These are phyloP conservation scores for Thalassiosira mediterranea DNA, from an alignment of 352 stramenopile species.

Conservation along the genomic window DNA sequence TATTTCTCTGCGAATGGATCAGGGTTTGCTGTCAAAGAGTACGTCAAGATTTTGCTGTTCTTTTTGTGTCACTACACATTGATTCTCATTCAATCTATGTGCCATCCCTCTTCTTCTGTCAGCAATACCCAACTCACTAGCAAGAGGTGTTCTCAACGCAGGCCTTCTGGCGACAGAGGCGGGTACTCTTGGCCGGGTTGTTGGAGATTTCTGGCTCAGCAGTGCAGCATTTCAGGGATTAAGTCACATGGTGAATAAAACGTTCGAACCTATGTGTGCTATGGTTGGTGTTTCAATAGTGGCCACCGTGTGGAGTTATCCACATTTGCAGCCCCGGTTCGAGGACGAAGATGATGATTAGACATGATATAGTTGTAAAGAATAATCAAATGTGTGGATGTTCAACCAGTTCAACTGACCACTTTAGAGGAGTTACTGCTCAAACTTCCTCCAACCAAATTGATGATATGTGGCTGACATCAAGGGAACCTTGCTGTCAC, in stretches of 20 bases:
- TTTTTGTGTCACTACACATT: no score
- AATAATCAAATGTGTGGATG: no score
- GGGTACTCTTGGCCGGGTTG: slow-evolving; percentile 82
- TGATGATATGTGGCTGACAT: no score
- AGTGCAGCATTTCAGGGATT: slow-evolving; percentile 48
- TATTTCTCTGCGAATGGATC: no score
- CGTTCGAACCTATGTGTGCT: slow-evolving; percentile 51
- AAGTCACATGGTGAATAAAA: slow-evolving; percentile 63
- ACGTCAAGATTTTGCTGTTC: no score
- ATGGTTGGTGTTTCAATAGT: slow-evolving; percentile 38
- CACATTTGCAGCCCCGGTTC: slow-evolving; percentile 42
- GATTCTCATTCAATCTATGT: no score
- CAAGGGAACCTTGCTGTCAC: no score
- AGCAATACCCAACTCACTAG: slow-evolving; percentile 90
- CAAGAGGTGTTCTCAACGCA: slow-evolving; percentile 92
- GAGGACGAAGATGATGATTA: slow-evolving; percentile 51
- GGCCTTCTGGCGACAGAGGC: slow-evolving; percentile 92
- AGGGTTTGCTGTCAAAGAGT: slow-evolving; percentile 91
- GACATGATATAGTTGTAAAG: no score
- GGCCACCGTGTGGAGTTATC: slow-evolving; percentile 24
- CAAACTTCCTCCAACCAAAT: no score
- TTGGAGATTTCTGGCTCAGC: slow-evolving; percentile 74
- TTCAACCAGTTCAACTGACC: no score
- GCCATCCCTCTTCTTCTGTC: neutral
- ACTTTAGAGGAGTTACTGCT: no score